A percentile compares a stretch with the other conserved stretches of the same genome.
These are phyloP conservation scores for Castanea mollissima DNA, from an alignment of 306 rosid species.

Conservation along the genomic window DNA sequence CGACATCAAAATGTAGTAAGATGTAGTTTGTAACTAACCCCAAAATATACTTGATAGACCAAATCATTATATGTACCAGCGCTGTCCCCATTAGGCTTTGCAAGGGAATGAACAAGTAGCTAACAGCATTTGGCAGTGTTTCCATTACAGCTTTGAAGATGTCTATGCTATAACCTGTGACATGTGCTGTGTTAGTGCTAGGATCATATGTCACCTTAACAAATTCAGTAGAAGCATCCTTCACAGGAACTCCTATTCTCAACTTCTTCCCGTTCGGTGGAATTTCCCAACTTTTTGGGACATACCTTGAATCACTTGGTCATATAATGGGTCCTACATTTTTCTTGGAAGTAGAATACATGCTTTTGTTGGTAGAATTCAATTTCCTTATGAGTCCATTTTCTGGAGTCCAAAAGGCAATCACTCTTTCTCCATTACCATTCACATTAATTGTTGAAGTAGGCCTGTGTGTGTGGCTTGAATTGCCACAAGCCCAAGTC, in stretches of 20 bases:
- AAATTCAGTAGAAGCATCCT: constrained; percentile 21
- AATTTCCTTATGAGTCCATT: background rate
- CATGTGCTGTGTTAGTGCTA: background rate
- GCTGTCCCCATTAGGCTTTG: background rate
- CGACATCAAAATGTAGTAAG: too few species aligned
- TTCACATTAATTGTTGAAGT: constrained; percentile 30
- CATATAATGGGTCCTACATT: constrained; percentile 34
- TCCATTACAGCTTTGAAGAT: constrained; percentile 25
- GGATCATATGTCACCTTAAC: constrained; percentile 15
- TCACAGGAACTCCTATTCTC: constrained; percentile 41
- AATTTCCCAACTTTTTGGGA: constrained; percentile 45
- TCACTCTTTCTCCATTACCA: constrained; percentile 10
- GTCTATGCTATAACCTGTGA: constrained; percentile 35
- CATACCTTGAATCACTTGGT: constrained; percentile 30
- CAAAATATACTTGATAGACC: constrained; percentile 11
- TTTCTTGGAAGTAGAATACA: background rate
- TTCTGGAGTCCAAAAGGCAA: constrained; percentile 16
- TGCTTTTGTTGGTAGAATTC: background rate
- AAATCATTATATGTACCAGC: constrained; percentile 33
- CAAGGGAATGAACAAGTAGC: constrained; percentile 28
- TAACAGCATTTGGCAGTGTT: constrained; percentile 22
- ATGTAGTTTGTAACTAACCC: too few species aligned
- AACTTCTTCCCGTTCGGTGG: constrained; percentile 20
- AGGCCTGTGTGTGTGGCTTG: too few species aligned
- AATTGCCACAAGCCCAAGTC: too few species aligned